phyloP scores from a whole-genome alignment of 2,329 filamentous ascomycete species.

The Cercospora beticola region DNA sequence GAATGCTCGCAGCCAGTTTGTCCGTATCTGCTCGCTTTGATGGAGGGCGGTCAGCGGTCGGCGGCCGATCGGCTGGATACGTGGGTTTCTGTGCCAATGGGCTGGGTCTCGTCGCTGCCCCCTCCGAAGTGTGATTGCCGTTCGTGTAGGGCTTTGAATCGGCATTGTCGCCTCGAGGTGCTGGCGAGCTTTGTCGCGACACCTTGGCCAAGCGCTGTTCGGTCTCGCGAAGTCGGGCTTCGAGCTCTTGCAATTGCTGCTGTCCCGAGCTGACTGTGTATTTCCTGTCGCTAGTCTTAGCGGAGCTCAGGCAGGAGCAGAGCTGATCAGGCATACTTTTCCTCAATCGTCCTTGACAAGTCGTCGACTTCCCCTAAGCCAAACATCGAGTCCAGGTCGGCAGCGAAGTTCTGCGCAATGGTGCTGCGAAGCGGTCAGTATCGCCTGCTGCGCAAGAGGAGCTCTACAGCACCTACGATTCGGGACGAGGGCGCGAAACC shows the following conservation, averaged over 20 bases:
- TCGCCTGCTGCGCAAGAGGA: neutral
- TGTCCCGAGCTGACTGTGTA: constrained; percentile 71
- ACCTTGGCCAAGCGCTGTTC: constrained; percentile 66
- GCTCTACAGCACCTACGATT: constrained; percentile 27
- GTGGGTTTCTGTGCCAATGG: constrained; percentile 31
- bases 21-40: constrained; percentile 27
- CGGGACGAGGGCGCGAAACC: constrained; percentile 23
- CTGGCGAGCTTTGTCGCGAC: constrained; percentile 32
- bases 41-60: constrained; percentile 27
- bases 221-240: constrained; percentile 79
- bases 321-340: constrained; percentile 61
- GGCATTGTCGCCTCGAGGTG: constrained; percentile 23
- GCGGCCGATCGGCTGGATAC: constrained; percentile 29
- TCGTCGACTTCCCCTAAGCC: constrained; percentile 75
- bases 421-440: constrained; percentile 57
- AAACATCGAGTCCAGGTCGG: constrained; percentile 84
- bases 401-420: constrained; percentile 82
- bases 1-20: constrained; percentile 28
- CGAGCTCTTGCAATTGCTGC: constrained; percentile 80
- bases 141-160: constrained; percentile 25
- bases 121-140: constrained; percentile 24
- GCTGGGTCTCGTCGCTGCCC: constrained; percentile 17
- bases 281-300: constrained; percentile 58
- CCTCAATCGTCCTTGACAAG: constrained; percentile 71
- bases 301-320: neutral